Conservation (phyloP, 2,329 filamentous ascomycete species). For the Fusarium sororula region DNA sequence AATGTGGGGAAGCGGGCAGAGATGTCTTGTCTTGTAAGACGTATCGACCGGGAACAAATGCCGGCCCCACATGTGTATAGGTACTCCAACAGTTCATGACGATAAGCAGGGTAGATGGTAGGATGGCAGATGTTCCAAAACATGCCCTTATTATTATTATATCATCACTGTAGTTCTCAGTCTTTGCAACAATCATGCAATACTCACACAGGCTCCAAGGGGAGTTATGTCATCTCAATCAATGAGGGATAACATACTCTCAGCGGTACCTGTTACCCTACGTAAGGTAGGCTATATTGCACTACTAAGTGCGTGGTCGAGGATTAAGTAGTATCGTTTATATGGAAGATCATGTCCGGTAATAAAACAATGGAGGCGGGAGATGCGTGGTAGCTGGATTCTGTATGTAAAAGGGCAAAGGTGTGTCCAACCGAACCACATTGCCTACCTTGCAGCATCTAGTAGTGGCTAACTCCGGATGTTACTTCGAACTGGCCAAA, state of each 20-base stretch:
- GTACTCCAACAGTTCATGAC: neutral
- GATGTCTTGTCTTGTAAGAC: constrained; percentile 5
- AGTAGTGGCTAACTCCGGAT: neutral
- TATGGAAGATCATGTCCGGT: constrained; percentile 34
- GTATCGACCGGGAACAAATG: constrained; percentile 36
- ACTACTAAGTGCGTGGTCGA: neutral
- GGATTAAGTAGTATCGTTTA: neutral
- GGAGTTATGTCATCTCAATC: neutral
- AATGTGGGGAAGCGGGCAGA: constrained; percentile 8
- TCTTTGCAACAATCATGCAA: neutral
- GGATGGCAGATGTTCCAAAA: neutral
- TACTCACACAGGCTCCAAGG: neutral
- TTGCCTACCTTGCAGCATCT: neutral
- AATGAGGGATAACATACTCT: neutral
- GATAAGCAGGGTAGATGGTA: neutral
- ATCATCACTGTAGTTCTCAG: neutral
- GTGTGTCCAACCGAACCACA: neutral
- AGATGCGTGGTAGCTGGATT: constrained; percentile 1
- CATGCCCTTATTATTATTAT: neutral
- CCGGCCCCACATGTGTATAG: constrained; percentile 32
- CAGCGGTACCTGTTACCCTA: neutral
- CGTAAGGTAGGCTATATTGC: neutral
- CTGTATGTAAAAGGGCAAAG: neutral
- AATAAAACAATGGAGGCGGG: neutral
- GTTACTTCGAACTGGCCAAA: neutral